Evolutionary conservation across 2,329 filamentous ascomycete species (phyloP).

Genomic region (Colletotrichum abscissum): DNA sequence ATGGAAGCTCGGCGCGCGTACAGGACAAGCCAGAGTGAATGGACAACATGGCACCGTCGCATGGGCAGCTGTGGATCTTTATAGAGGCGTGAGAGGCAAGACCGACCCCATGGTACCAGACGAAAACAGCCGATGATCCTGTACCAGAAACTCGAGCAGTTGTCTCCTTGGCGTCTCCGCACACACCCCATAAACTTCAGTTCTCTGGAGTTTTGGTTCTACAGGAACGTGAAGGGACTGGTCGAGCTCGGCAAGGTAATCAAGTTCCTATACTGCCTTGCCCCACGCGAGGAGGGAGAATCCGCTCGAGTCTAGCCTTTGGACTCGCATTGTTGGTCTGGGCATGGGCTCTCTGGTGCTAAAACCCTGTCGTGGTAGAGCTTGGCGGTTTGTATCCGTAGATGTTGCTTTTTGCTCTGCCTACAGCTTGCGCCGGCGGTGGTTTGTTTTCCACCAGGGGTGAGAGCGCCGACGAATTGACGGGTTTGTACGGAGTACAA

Average conservation of each 20-base stretch:
- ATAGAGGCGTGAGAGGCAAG: slow-evolving; percentile 9
- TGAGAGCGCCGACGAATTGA: neutral
- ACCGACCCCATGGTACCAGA: slow-evolving; percentile 11
- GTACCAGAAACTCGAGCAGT: slow-evolving; percentile 15
- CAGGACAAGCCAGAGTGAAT: neutral
- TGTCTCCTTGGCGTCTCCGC: slow-evolving; percentile 28
- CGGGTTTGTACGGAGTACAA: neutral
- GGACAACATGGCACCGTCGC: neutral
- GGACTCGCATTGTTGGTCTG: neutral
- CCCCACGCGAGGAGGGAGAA: slow-evolving; percentile 20
- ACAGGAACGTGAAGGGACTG: slow-evolving; percentile 5
- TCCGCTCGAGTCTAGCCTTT: slow-evolving; percentile 5
- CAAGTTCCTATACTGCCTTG: slow-evolving; percentile 14
- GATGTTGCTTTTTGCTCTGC: slow-evolving; percentile 1
- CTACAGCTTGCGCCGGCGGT: neutral
- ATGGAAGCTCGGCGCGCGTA: slow-evolving; percentile 3
- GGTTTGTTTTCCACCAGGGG: neutral
- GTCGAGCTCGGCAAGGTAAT: slow-evolving; percentile 20
- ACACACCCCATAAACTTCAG: slow-evolving; percentile 15
- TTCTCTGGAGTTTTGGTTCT: slow-evolving; percentile 8
- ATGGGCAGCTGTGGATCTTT: slow-evolving; percentile 28
- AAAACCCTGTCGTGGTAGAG: neutral
- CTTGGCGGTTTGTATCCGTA: slow-evolving; percentile 12
- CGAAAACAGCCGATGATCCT: slow-evolving; percentile 15
- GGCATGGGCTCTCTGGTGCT: neutral